A percentile compares a stretch with the other conserved stretches of the same genome.
These are phyloP conservation scores for Talaromyces adpressus DNA, from an alignment of 495 filamentous ascomycete species.

Conservation along the genomic window DNA sequence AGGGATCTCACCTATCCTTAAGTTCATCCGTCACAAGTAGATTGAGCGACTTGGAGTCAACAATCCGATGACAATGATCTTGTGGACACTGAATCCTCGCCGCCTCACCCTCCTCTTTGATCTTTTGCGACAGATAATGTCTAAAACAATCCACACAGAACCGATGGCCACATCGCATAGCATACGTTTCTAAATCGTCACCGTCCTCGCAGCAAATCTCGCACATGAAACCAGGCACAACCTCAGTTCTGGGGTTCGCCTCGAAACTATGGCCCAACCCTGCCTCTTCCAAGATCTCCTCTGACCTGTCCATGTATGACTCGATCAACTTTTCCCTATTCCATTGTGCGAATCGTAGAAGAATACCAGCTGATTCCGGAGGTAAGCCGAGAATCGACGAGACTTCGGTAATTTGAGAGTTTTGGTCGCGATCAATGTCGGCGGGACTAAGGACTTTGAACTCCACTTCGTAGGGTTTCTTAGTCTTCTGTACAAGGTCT, in stretches of 20 bases:
- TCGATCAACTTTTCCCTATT: constrained; percentile 94
- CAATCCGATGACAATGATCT: constrained; percentile 79
- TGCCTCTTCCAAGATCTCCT: constrained; percentile 73
- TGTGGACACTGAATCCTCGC: constrained; percentile 90
- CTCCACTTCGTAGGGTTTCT: constrained; percentile 74
- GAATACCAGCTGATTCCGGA: constrained; percentile 80
- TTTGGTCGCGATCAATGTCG: constrained; percentile 78
- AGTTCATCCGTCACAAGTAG: constrained; percentile 71
- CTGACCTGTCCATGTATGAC: constrained; percentile 81
- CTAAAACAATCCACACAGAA: constrained; percentile 91
- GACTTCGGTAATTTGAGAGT: constrained; percentile 78
- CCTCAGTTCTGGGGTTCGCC: constrained; percentile 58
- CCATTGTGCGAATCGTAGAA: constrained; percentile 85
- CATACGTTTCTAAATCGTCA: constrained; percentile 73
- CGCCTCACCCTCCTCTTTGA: constrained; percentile 89
- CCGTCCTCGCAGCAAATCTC: constrained; percentile 95
- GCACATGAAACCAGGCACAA: constrained; percentile 72
- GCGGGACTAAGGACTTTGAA: constrained; percentile 71
- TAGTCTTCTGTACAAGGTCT: constrained; percentile 60
- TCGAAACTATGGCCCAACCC: constrained; percentile 65
- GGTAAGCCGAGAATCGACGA: constrained; percentile 80
- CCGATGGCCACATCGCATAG: constrained; percentile 93
- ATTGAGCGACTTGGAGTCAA: constrained; percentile 82
- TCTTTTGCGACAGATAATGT: constrained; percentile 86
- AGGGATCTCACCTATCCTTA: constrained; percentile 63